phyloP scores from a whole-genome alignment of 305 asterid species.

The Fraxinus platypoda region DNA sequence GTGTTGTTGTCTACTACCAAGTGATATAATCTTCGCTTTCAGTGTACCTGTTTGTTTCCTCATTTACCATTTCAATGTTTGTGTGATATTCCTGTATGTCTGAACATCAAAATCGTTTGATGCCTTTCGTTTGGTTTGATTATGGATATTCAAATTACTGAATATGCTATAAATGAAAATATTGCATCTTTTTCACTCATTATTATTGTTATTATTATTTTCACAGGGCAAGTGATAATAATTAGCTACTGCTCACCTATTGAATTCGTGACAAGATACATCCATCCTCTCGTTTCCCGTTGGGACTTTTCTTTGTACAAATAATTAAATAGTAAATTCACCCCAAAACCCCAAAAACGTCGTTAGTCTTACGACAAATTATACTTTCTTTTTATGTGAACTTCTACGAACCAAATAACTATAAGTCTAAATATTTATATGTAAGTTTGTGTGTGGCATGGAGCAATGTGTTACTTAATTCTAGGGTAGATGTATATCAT shows the following conservation, averaged over 20 bases:
- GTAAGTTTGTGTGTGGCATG: not conserved
- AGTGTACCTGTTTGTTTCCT: not conserved
- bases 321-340: not conserved
- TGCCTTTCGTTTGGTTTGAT: not conserved
- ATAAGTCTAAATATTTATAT: no score
- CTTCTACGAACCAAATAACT: not conserved
- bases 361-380: not conserved
- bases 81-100: not conserved
- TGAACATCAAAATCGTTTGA: not conserved
- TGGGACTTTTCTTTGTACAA: not conserved
- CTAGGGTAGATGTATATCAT: no score
- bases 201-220: no score
- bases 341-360: not conserved
- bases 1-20: slow-evolving; percentile 11
- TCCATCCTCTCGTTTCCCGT: not conserved
- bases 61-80: not conserved
- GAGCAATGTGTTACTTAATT: not conserved
- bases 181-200: not conserved
- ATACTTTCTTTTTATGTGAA: not conserved
- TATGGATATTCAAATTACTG: not conserved
- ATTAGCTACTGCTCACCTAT: not conserved
- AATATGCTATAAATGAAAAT: not conserved
- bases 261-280: not conserved
- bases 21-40: slow-evolving; percentile 17
- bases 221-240: not conserved